Evolutionary conservation across 2,329 filamentous ascomycete species (phyloP).

Genomic region (Nigrospora oryzae): DNA sequence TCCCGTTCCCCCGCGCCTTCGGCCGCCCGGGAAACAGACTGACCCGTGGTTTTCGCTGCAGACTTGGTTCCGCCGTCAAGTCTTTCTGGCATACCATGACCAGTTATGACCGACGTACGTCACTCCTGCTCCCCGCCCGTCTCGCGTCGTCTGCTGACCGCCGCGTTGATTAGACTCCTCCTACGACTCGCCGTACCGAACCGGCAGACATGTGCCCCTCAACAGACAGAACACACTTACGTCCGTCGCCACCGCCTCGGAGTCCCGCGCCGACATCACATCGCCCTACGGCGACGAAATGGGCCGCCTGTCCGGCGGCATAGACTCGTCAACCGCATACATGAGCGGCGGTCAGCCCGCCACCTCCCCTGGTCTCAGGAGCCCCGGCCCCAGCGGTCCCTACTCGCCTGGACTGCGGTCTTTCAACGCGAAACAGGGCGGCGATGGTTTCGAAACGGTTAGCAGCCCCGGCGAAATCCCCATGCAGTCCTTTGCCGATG

Average conservation of each 20-base stretch:
- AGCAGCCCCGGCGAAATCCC: conserved; percentile 73
- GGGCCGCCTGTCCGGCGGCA: conserved; percentile 39
- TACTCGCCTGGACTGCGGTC: conserved; percentile 90
- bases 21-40: background rate
- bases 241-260: conserved; percentile 79
- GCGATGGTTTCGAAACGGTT: conserved; percentile 60
- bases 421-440: conserved; percentile 55
- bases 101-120: conserved; percentile 60
- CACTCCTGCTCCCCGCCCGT: conserved; percentile 9
- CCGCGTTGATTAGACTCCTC: conserved; percentile 63
- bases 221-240: conserved; percentile 76
- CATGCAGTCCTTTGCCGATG: conserved; percentile 93
- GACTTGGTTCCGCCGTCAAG: conserved; percentile 66
- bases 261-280: conserved; percentile 78
- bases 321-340: conserved; percentile 51
- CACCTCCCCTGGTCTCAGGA: conserved; percentile 33
- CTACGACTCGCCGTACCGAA: conserved; percentile 87
- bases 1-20: no score
- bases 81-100: conserved; percentile 93
- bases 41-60: conserved; percentile 17
- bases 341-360: conserved; percentile 38
- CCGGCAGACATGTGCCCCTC: conserved; percentile 82
- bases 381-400: conserved; percentile 55
- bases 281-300: conserved; percentile 71
- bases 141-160: no score